Evolutionary conservation across 306 rosid genomes (phyloP), one percentile per base, ranked within the genome.

Genomic region (Acacia confusa): DNA sequence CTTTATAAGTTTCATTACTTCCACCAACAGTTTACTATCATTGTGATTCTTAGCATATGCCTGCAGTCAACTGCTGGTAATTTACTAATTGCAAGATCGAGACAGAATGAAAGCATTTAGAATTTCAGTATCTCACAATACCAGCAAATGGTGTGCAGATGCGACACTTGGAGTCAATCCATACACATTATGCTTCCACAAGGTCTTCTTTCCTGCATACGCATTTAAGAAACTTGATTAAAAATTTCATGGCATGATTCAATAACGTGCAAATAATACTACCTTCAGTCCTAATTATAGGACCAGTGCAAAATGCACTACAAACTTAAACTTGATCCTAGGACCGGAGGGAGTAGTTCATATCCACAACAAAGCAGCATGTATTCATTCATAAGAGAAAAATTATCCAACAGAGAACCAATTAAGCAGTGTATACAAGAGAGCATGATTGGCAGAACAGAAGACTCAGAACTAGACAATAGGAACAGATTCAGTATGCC

Each of bases 131-230:
- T 75, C 77, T 53, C 24, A 83, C 47, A 68, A 79, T 88, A 95
- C 99, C 98, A 95, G 90, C 79, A 93, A 82, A 83, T 89, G 84
- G 86, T 95, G 92, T 6, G 92, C 98, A 76, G 99, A 92, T 78
- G 87, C 92, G 45, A 92, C 66, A 79, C 81, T 88, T 4, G 99
- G 98, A 40, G 89, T 75, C 81, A 95, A 78, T 60, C 99, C 99
- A 79, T 90, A 89, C 22, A 89, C 85, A 58, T 95, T 95, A 87
- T 93, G 98, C 85, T 90, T 89, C 94, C 96, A 88, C 89, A 95
- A 78, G 85, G 94, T 84, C 90, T 84, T 92, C 92, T 88, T 95
- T 86, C 95, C 98, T 93, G 88, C 72, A 83, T 55, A 47, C 20
- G 72, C 40, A 74, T 72, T 82, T 38, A 64, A 85, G 40, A 76